Evolutionary conservation across 78 protist genomes (phyloP), one percentile per base, ranked within the genome.

Genomic region (Dictyostelium discoideum): DNA sequence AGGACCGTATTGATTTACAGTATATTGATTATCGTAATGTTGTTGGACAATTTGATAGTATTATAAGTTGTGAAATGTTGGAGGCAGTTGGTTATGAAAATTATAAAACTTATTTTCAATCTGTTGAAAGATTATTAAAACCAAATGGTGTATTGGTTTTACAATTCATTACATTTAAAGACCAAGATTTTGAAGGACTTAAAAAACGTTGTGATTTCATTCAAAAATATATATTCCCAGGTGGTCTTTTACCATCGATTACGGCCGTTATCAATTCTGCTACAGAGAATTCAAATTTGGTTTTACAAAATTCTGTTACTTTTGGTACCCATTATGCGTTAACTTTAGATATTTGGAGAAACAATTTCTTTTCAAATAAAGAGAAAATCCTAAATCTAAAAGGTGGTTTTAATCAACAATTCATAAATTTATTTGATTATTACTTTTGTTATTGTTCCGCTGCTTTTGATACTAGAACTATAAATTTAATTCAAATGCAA

Each of bases 171-270:
- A n/a, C 92, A 7, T 69, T 87, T 79, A 84, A 39, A 14, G 92
- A 94, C 39, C 87, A 84, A 46, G 57, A 87, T 32, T 87, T 87
- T 73, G 90, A 76, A 5, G 60, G n/a, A 22, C 81, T 87, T 18
- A 63, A 72, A 16, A 84, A 84, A 16, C 50, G 92, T 37, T 81
- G 92, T 65, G 97, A 94, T 18, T 94, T 87, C 18, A 94, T 94
- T 37, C 97, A 85, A 85, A 84, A 85, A 67, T 94, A 85, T 77
- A 94, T 94, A 22, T 94, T 94, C 72, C 97, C 97, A 57, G 97
- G 97, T 32, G 86, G 93, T 29, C 3, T 84, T 5, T 84, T 76
- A 32, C 97, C 97, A 16, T 87, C 92, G 10, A 88, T 87, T 39
- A 90, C 81, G 0, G 84, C 97, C 0, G 44, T 94, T 16, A 37